These are phyloP conservation scores for Striga hermonthica DNA, from an alignment of 305 asterid genomes.

Conservation along the genomic window DNA sequence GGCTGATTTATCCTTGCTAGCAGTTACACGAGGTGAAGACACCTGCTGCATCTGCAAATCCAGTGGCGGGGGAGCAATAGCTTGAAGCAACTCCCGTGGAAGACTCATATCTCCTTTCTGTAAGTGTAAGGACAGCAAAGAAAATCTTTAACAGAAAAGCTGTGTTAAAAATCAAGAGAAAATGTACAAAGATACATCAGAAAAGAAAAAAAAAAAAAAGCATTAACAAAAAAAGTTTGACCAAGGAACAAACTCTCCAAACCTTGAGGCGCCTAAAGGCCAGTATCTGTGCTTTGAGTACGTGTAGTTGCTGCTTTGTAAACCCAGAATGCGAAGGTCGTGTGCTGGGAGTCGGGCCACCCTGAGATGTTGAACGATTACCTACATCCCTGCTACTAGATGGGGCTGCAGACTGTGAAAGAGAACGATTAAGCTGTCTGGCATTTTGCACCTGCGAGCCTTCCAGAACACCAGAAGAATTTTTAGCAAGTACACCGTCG, in stretches of 20 bases:
- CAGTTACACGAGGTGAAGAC: slow-evolving; percentile 42
- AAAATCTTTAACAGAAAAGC: slow-evolving; percentile 25
- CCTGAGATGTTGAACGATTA: slow-evolving; percentile 55
- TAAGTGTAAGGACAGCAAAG: slow-evolving; percentile 42
- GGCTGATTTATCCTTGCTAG: slow-evolving; percentile 52
- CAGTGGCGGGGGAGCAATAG: slow-evolving; percentile 83
- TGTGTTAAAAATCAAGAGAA: slow-evolving; percentile 25
- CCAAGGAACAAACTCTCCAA: slow-evolving; percentile 30
- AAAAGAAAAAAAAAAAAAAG: slow-evolving; percentile 22
- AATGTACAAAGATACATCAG: not conserved
- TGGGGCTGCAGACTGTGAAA: slow-evolving; percentile 56
- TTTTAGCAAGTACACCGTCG: slow-evolving; percentile 55
- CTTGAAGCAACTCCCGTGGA: slow-evolving; percentile 90
- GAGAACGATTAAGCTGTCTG: slow-evolving; percentile 57
- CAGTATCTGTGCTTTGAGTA: slow-evolving; percentile 94
- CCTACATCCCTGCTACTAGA: slow-evolving; percentile 58
- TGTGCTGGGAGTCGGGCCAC: slow-evolving; percentile 43
- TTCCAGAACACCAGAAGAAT: slow-evolving; percentile 47
- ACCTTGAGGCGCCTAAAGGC: slow-evolving; percentile 98
- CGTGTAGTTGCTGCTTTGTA: slow-evolving; percentile 87
- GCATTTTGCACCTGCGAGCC: slow-evolving; percentile 55
- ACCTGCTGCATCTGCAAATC: slow-evolving; percentile 62
- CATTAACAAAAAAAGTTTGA: slow-evolving; percentile 1
- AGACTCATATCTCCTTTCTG: slow-evolving; percentile 91
- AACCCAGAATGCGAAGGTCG: slow-evolving; percentile 60